phyloP scores from a whole-genome alignment of 768 basidiomycete genomes.

The Tubosaeta sp. region DNA sequence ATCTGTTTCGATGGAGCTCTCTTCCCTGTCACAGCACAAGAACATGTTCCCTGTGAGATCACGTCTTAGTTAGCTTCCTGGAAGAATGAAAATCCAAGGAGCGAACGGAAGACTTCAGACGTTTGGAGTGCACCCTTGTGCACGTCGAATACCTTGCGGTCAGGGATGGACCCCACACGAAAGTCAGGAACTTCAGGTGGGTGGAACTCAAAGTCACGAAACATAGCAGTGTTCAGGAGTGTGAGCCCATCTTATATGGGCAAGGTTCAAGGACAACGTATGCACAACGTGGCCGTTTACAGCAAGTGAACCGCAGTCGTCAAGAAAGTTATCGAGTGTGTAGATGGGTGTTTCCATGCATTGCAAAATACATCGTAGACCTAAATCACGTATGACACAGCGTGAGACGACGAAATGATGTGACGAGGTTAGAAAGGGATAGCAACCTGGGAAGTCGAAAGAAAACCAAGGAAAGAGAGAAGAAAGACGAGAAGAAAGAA shows the following conservation, averaged over 20 bases:
- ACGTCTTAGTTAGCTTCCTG: slow-evolving; percentile 5
- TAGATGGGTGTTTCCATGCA: slow-evolving; percentile 30
- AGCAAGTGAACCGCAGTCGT: slow-evolving; percentile 6
- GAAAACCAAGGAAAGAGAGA: slow-evolving; percentile 17
- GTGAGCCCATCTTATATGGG: not conserved
- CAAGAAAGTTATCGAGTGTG: slow-evolving; percentile 1
- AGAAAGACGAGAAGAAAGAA: slow-evolving; percentile 19
- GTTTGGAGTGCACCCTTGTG: slow-evolving; percentile 44
- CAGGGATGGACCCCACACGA: slow-evolving; percentile 48
- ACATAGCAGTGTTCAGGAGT: slow-evolving; percentile 4
- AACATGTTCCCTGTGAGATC: slow-evolving; percentile 61
- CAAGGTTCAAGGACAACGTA: slow-evolving; percentile 2
- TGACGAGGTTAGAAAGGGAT: slow-evolving; percentile 29
- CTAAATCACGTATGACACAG: slow-evolving; percentile 39
- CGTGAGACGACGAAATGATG: slow-evolving; percentile 33
- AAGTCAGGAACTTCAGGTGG: slow-evolving; percentile 51
- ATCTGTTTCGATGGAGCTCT: slow-evolving; percentile 6
- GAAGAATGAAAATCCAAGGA: slow-evolving; percentile 3
- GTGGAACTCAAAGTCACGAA: slow-evolving; percentile 29
- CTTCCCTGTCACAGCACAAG: slow-evolving; percentile 44
- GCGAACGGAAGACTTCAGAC: slow-evolving; percentile 65
- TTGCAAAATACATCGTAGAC: slow-evolving; percentile 38
- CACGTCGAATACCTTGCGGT: slow-evolving; percentile 48
- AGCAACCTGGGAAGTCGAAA: slow-evolving; percentile 31
- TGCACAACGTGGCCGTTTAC: slow-evolving; percentile 18